Conservation (phyloP, 139 green algal genomes). For the Haematococcus lacustris region DNA sequence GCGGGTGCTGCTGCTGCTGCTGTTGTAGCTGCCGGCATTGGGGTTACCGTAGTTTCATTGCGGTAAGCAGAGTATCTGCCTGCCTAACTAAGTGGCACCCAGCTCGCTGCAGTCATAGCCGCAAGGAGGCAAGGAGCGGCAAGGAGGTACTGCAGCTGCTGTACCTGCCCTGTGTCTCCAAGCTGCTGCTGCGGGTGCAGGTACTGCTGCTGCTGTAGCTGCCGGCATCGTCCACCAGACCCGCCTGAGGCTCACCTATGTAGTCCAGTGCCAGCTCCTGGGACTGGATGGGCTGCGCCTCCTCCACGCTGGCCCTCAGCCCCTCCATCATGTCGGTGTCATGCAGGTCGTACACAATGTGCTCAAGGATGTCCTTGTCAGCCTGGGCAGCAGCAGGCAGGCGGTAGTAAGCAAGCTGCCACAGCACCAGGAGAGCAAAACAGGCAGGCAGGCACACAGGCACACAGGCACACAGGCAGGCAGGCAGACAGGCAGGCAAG, state of each 20-base stretch:
- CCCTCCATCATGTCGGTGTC: slow-evolving; percentile 92
- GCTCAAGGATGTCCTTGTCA: slow-evolving; percentile 82
- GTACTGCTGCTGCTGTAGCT: neutral
- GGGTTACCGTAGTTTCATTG: no score
- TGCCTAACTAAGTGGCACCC: no score
- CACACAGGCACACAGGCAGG: neutral
- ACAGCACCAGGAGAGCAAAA: neutral
- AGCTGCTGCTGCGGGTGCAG: neutral
- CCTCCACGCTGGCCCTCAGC: slow-evolving; percentile 89
- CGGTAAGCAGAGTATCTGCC: no score
- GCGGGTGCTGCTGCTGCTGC: no score
- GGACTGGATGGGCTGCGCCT: slow-evolving; percentile 85
- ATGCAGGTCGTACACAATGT: slow-evolving; percentile 82
- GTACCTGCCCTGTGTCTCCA: neutral
- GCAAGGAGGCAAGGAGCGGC: neutral
- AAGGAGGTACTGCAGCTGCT: neutral
- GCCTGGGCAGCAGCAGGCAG: slow-evolving; percentile 14
- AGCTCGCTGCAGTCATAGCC: no score
- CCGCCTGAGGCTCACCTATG: slow-evolving; percentile 58
- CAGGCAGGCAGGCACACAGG: neutral
- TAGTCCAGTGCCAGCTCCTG: slow-evolving; percentile 91
- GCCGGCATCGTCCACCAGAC: neutral
- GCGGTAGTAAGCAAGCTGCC: neutral
- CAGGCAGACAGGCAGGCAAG: neutral
- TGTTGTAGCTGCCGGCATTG: no score